phyloP scores from a whole-genome alignment of 108 stramenopile species.

The Chaetoceros muelleri region DNA sequence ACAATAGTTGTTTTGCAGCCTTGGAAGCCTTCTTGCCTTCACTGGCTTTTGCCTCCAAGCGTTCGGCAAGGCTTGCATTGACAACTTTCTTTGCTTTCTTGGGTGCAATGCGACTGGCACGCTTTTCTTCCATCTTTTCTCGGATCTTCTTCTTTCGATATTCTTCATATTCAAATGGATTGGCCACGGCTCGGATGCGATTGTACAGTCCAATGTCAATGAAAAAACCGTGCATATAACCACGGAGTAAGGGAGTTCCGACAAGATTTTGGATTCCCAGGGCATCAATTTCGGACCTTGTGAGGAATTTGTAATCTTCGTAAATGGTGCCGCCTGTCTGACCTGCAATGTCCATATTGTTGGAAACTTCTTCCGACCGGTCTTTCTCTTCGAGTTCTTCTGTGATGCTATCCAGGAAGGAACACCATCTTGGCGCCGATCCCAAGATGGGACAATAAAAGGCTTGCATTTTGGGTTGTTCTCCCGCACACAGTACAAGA shows the following conservation, averaged over 20 bases:
- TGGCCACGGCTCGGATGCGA: slow-evolving; percentile 83
- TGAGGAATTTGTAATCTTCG: slow-evolving; percentile 99
- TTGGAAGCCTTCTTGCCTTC: slow-evolving; percentile 65
- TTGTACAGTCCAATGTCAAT: slow-evolving; percentile 94
- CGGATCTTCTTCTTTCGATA: slow-evolving; percentile 89
- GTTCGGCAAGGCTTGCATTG: slow-evolving; percentile 71
- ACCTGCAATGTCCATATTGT: slow-evolving; percentile 18
- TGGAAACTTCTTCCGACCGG: slow-evolving; percentile 32
- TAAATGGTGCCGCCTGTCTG: slow-evolving; percentile 75
- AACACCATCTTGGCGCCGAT: slow-evolving; percentile 95
- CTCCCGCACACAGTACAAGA: slow-evolving; percentile 89
- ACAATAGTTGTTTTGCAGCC: slow-evolving; percentile 57
- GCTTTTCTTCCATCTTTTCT: slow-evolving; percentile 81
- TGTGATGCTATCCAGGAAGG: slow-evolving; percentile 95
- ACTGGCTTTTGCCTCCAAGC: slow-evolving; percentile 46
- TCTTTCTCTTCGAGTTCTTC: slow-evolving; percentile 97
- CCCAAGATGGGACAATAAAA: slow-evolving; percentile 95
- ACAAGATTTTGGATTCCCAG: slow-evolving; percentile 90
- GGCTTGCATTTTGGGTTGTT: slow-evolving; percentile 87
- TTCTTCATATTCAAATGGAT: slow-evolving; percentile 96
- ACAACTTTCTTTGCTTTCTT: slow-evolving; percentile 45
- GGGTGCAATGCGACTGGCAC: slow-evolving; percentile 76
- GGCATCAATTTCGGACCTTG: slow-evolving; percentile 84
- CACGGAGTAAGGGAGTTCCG: slow-evolving; percentile 90
- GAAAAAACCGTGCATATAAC: slow-evolving; percentile 99